Conservation (phyloP, 2,329 filamentous ascomycete species). For the Sclerotinia trifoliorum region DNA sequence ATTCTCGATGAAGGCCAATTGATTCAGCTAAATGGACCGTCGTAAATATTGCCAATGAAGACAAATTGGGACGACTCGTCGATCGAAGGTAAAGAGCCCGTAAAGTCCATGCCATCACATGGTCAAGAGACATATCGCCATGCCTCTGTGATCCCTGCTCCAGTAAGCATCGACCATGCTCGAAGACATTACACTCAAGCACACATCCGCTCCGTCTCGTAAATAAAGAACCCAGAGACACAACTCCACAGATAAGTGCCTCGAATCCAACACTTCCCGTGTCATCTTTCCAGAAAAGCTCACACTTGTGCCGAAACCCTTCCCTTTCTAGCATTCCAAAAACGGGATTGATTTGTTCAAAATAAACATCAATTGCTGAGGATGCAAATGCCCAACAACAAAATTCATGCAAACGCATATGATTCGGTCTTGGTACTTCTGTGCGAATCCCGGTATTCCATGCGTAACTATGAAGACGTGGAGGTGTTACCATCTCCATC, state of each 20-base stretch:
- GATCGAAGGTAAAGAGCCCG: conserved; percentile 35
- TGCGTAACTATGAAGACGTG: conserved; percentile 42
- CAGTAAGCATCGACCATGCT: conserved; percentile 32
- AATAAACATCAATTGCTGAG: conserved; percentile 37
- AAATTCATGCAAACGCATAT: conserved; percentile 15
- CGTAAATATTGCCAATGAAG: conserved; percentile 35
- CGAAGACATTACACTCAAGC: conserved; percentile 36
- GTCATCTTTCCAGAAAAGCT: conserved; percentile 39
- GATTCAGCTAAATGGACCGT: conserved; percentile 37
- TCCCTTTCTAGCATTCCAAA: conserved; percentile 40
- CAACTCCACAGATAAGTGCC: conserved; percentile 39
- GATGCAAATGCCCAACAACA: conserved; percentile 27
- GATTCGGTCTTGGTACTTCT: conserved; percentile 27
- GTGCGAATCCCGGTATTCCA: conserved; percentile 40
- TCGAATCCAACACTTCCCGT: conserved; percentile 39
- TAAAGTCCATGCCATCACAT: conserved; percentile 35
- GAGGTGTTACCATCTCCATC: conserved; percentile 39
- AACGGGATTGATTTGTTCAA: conserved; percentile 38
- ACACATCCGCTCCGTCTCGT: conserved; percentile 27
- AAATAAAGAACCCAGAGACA: conserved; percentile 41
- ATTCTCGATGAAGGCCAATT: conserved; percentile 36
- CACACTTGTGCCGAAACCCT: conserved; percentile 31
- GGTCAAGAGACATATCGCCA: conserved; percentile 24
- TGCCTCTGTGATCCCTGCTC: conserved; percentile 29
- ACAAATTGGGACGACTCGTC: conserved; percentile 34